phyloP scores from a whole-genome alignment of 208 protist species.

The Tritrichomonas musculus region DNA sequence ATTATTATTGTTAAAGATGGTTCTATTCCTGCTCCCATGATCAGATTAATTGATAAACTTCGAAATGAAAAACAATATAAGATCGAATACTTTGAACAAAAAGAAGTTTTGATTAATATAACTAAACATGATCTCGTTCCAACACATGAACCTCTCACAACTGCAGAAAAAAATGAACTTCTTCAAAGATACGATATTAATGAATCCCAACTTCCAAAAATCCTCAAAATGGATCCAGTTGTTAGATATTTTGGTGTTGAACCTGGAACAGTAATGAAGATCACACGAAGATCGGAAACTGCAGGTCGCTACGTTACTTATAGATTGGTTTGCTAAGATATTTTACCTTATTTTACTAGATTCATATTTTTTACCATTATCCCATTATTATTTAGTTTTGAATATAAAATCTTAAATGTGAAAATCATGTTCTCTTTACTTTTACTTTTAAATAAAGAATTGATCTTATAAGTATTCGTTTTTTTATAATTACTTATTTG shows the following conservation, averaged over 20 bases:
- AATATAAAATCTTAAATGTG: no score
- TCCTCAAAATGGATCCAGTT: constrained; percentile 82
- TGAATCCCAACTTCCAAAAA: constrained; percentile 82
- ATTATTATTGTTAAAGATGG: constrained; percentile 42
- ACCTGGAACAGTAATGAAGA: constrained; percentile 74
- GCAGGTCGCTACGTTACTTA: constrained; percentile 95
- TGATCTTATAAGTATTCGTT: no score
- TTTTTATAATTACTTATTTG: no score
- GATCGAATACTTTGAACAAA: constrained; percentile 82
- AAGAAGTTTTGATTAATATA: constrained; percentile 89
- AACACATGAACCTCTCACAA: constrained; percentile 73
- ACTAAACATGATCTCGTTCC: constrained; percentile 90
- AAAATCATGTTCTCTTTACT: no score
- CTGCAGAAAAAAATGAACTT: constrained; percentile 53
- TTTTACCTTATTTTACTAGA: no score
- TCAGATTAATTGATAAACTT: constrained; percentile 19
- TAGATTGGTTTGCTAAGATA: constrained; percentile 74
- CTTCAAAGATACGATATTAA: constrained; percentile 65
- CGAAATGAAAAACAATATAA: constrained; percentile 34
- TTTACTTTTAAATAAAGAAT: no score
- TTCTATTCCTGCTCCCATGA: neutral
- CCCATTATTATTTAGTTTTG: no score
- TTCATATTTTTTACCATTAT: no score
- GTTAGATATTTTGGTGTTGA: constrained; percentile 82
- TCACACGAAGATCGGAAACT: constrained; percentile 84